Base-by-base conservation (phyloP, 805 yeast species). In the Cyberlindnera meyerae region DNA sequence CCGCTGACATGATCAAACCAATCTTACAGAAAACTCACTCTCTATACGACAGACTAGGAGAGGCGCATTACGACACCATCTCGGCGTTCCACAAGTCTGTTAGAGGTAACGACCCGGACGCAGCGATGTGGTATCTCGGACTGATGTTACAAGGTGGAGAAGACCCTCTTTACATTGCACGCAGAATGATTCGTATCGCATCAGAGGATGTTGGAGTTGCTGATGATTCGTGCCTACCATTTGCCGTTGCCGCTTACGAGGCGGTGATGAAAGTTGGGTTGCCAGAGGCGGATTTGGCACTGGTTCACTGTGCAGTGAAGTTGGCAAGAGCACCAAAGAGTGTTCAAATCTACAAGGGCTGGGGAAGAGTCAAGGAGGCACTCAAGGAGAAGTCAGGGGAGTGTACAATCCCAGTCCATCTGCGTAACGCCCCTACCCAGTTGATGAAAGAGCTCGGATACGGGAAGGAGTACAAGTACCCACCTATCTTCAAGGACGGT, bases 61-160 rank as follows among this genome's bases (percentile, higher is more conserved):
- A 93, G 49, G 76, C 78, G 5, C 98, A 93, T 58, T 93, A 93
- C 58, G 99, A 93, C 57, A 77, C 95, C 1, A 93, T 93, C 6
- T 84, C 95, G 11, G 98, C 98, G 1, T 83, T 93, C 47, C 99
- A 93, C 62, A 93, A 93, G 54, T 75, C 95, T 0, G 75, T 93
- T 0, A 69, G 99, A 39, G 99, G 99, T 0, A 73, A 85, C 0
- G 81, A 90, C 51, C 81, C 89, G 0, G 86, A 93, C 62, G 97
- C 97, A 0, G 80, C 97, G 0, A 62, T 93, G 42, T 89, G 79
- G 57, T 93, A 93, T 53, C 62, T 93, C 15, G 90, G 80, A 0
- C 70, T 88, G 32, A 93, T 93, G 98, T 66, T 93, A 2, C 72
- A 76, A 45, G 94, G 95, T 3, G 98, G 98, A 0, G 98, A 94